Percentiles rank a stretch among this genome's conserved stretches.
Conservation (phyloP, 257 asterid genomes). For the Echites panduratus region DNA sequence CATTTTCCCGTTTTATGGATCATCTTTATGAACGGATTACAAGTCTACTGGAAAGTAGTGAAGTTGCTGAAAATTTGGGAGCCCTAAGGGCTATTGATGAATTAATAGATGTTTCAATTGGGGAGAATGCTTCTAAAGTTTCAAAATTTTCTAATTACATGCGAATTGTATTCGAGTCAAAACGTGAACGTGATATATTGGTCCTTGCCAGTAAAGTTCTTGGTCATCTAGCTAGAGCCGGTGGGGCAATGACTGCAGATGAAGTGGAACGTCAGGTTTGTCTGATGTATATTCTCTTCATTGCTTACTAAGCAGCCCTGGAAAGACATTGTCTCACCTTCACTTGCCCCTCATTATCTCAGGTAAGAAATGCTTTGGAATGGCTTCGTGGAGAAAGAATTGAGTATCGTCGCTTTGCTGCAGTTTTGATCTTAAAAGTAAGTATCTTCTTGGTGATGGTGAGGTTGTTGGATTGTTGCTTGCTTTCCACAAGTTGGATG, state of each 20-base stretch:
- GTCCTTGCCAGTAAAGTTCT: constrained; percentile 85
- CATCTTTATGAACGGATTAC: constrained; percentile 77
- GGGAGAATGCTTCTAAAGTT: constrained; percentile 92
- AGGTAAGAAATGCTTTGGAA: constrained; percentile 84
- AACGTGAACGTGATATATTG: constrained; percentile 85
- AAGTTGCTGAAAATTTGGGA: constrained; percentile 85
- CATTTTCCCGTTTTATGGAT: constrained; percentile 89
- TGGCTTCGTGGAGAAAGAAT: constrained; percentile 97
- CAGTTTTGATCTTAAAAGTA: constrained; percentile 90
- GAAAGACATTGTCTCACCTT: constrained; percentile 19
- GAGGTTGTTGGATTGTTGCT: background rate
- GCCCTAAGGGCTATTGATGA: constrained; percentile 97
- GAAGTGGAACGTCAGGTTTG: constrained; percentile 94
- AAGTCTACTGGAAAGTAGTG: constrained; percentile 74
- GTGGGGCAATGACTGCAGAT: constrained; percentile 99
- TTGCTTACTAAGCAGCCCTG: constrained; percentile 5
- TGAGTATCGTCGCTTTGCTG: constrained; percentile 93
- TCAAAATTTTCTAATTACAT: constrained; percentile 77
- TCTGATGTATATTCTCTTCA: constrained; percentile 15
- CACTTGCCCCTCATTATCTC: constrained; percentile 17
- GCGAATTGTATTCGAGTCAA: constrained; percentile 83
- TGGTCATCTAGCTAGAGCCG: constrained; percentile 98
- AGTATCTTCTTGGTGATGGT: constrained; percentile 18
- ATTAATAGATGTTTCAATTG: constrained; percentile 78
- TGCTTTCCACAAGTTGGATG: background rate